Conservation (phyloP, 768 basidiomycete species). For the Tulasnella sp. region DNA sequence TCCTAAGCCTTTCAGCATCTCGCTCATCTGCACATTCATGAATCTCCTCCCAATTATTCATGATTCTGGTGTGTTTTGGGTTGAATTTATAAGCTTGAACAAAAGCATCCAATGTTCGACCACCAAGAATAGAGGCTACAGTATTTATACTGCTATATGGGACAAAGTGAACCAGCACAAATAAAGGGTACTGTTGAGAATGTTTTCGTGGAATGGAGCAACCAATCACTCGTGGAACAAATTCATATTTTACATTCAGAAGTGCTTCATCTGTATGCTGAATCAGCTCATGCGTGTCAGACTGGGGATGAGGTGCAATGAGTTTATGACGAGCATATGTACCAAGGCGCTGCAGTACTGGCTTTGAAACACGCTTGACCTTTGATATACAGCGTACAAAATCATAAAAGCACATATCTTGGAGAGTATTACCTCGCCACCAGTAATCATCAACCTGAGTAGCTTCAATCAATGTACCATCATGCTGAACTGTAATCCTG, state of each 20-base stretch:
- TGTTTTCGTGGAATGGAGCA: not conserved
- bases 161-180: not conserved
- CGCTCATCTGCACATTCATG: constrained; percentile 46
- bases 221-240: not conserved
- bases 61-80: constrained; percentile 30
- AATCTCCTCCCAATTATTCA: constrained; percentile 45
- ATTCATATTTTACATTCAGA: not conserved
- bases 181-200: not conserved
- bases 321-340: not conserved
- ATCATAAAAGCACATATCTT: constrained; percentile 42
- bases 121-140: not conserved
- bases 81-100: constrained; percentile 11
- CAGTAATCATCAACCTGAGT: constrained; percentile 44
- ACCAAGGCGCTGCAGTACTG: constrained; percentile 10
- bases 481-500: not conserved
- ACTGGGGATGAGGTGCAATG: not conserved
- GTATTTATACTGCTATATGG: not conserved
- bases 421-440: constrained; percentile 35
- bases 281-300: not conserved
- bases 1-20: constrained; percentile 44
- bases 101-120: not conserved
- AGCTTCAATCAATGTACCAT: constrained; percentile 29
- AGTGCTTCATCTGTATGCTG: not conserved
- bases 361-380: constrained; percentile 3
- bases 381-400: constrained; percentile 38